phyloP scores from a whole-genome alignment of 116 monocot genomes.

The Dioscorea cayenensis region DNA sequence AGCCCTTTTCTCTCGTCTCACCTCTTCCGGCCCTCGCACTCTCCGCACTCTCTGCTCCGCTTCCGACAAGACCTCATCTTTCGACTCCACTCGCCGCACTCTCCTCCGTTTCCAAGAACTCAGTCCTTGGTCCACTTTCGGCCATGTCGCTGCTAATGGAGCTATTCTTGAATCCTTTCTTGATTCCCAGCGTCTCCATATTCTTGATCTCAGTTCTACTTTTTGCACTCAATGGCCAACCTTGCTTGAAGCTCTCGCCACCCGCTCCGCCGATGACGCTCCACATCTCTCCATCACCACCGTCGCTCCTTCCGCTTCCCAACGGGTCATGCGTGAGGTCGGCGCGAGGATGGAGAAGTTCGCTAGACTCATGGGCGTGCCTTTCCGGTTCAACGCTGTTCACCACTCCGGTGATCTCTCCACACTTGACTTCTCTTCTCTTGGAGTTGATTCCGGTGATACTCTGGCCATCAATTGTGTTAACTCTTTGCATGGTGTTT shows the following conservation, averaged over 20 bases:
- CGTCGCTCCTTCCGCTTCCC: conserved; percentile 30
- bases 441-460: conserved; percentile 18
- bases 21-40: conserved; percentile 47
- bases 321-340: conserved; percentile 87
- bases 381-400: conserved; percentile 68
- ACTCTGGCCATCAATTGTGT: conserved; percentile 84
- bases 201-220: conserved; percentile 84
- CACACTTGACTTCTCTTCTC: conserved; percentile 43
- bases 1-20: conserved; percentile 73
- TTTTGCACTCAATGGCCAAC: conserved; percentile 99
- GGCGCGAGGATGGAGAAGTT: conserved; percentile 88
- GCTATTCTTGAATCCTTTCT: conserved; percentile 74
- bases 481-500: conserved; percentile 54
- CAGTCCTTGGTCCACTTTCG: conserved; percentile 90
- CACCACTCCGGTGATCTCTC: conserved; percentile 77
- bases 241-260: conserved; percentile 63
- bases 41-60: conserved; percentile 50
- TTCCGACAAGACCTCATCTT: conserved; percentile 61
- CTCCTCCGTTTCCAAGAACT: conserved; percentile 84
- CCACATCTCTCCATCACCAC: conserved; percentile 82
- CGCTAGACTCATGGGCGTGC: conserved; percentile 94
- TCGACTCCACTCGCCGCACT: conserved; percentile 66
- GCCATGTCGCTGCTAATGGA: conserved; percentile 74
- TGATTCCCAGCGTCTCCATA: conserved; percentile 51
- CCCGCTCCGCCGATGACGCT: conserved; percentile 76